Evolutionary conservation across 2,329 filamentous ascomycete genomes (phyloP), one percentile per base, ranked within the genome.

Genomic region (Sclerotinia trifoliorum): DNA sequence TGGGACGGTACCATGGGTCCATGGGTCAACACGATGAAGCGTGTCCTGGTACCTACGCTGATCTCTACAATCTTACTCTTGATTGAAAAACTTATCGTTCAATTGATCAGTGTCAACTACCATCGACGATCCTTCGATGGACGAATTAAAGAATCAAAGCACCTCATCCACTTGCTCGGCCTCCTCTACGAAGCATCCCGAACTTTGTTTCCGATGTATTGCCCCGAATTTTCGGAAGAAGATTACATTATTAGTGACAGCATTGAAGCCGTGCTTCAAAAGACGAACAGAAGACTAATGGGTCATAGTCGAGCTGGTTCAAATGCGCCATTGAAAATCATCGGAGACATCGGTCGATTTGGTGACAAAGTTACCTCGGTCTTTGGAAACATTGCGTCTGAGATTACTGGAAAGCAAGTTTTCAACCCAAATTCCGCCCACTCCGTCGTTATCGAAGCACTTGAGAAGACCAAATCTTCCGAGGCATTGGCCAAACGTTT

Each of bases 401-500:
- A 98, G 76, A 94, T 99, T 70, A 97, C 95, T 0, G 95, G 95
- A 72, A 96, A 96, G 81, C 88, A 97, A 75, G 90, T 97, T 29
- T 96, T 98, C 81, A 97, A 97, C 79, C 90, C 93, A 19, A 94
- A 92, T 75, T 91, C 93, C 6, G 89, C 94, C 0, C 94, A 97
- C 78, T 95, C 93, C 0, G 88, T 98, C 61, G 93, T 98, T 6
- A 84, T 96, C 17, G 88, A 96, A 77, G 95, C 94, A 11, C 83
- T 98, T 44, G 94, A 97, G 79, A 94, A 93, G 80, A 88, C 86
- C 55, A 84, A 85, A 69, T 91, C 93, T 8, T 92, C 93, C 0
- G 94, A 98, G 78, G 95, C 95, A n/a, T 82, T 98, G 68, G 94
- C 92, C n/a, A 90, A 88, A 73, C 90, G 95, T 75, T 90, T 98